These are phyloP conservation scores for Rhizophagus sp. DNA, from an alignment of 192 early-diverging fungal genomes.

Conservation along the genomic window DNA sequence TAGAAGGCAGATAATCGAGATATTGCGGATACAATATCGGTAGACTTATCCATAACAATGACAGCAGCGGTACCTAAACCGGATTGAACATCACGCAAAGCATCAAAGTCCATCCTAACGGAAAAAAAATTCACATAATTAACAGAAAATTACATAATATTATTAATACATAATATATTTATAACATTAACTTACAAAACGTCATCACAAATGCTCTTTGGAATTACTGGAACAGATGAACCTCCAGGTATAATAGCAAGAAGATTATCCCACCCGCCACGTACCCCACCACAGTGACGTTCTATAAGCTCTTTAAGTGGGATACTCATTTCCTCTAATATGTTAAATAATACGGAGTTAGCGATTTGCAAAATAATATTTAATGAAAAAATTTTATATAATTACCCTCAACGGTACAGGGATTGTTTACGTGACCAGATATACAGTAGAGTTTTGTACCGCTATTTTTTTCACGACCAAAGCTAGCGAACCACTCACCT, in stretches of 20 bases:
- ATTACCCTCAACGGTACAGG: conserved; percentile 85
- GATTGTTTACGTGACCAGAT: conserved; percentile 97
- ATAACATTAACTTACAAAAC: conserved; percentile 54
- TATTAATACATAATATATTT: not conserved
- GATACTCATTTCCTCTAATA: conserved; percentile 92
- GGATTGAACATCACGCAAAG: conserved; percentile 88
- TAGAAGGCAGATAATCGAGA: conserved; percentile 92
- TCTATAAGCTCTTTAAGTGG: conserved; percentile 91
- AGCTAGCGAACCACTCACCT: conserved; percentile 90
- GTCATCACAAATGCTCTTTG: conserved; percentile 83
- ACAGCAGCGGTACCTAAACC: conserved; percentile 96
- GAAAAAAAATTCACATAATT: not conserved
- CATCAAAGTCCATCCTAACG: conserved; percentile 96
- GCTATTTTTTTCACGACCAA: conserved; percentile 90
- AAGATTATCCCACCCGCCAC: conserved; percentile 98
- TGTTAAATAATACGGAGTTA: not conserved
- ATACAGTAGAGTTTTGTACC: conserved; percentile 99
- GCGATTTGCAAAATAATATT: too few species aligned
- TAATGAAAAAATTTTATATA: not conserved
- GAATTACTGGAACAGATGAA: conserved; percentile 88
- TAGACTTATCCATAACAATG: conserved; percentile 98
- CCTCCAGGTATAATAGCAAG: conserved; percentile 97
- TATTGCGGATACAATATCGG: conserved; percentile 93
- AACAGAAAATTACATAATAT: not conserved
- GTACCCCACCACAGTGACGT: conserved; percentile 94